Percentiles rank a stretch among this genome's conserved stretches.
These are phyloP conservation scores for Eucalyptus curtisii DNA, from an alignment of 345 rosid genomes.

Conservation along the genomic window DNA sequence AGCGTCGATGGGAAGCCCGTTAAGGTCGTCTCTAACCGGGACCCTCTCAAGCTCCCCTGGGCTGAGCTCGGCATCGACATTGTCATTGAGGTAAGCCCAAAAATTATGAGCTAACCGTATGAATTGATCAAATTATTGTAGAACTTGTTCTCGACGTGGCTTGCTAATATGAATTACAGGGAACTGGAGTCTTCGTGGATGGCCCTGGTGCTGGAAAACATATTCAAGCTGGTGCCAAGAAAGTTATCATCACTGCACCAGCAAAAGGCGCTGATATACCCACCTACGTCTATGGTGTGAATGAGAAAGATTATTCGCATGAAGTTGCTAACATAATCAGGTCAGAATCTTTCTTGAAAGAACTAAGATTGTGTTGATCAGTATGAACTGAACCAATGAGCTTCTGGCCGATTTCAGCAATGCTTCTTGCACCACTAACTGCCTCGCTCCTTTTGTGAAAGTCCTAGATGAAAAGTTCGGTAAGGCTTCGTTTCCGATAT, in stretches of 20 bases:
- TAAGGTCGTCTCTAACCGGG: constrained; percentile 86
- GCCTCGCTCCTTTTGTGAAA: constrained; percentile 92
- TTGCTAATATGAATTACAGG: constrained; percentile 19
- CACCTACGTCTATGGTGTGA: constrained; percentile 90
- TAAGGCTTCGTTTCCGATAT: not conserved
- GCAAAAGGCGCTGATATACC: constrained; percentile 99
- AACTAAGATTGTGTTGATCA: not conserved
- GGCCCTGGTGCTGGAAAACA: constrained; percentile 99
- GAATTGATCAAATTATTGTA: not conserved
- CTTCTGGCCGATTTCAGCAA: constrained; percentile 36
- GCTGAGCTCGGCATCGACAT: constrained; percentile 96
- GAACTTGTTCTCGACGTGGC: not conserved
- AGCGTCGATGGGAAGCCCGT: constrained; percentile 86
- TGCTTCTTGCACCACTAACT: constrained; percentile 98
- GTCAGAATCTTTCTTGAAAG: constrained; percentile 13
- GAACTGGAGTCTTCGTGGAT: constrained; percentile 99
- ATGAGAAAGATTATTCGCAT: constrained; percentile 68
- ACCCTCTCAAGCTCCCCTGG: constrained; percentile 98
- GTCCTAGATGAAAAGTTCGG: constrained; percentile 90
- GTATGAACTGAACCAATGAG: not conserved
- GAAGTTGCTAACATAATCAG: constrained; percentile 79
- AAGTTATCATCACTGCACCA: constrained; percentile 95
- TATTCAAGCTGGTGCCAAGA: constrained; percentile 97
- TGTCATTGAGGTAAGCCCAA: constrained; percentile 66
- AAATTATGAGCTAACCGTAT: not conserved